Conservation (phyloP, 768 basidiomycete species). For the Russula emetica region DNA sequence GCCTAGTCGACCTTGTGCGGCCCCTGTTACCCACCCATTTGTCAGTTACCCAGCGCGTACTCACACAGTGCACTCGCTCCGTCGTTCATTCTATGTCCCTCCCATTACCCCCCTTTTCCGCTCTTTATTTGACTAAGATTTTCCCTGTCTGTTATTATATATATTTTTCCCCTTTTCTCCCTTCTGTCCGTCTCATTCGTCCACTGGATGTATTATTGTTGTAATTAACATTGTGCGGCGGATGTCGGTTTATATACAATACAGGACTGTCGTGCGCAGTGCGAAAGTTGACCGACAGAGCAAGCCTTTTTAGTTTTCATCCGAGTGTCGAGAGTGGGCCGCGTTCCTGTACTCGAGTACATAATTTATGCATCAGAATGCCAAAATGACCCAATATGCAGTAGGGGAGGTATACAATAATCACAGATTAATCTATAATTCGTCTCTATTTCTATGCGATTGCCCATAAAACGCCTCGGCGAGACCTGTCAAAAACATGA, state of each 20-base stretch:
- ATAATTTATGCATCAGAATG: constrained; percentile 4
- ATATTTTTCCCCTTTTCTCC: too few species aligned
- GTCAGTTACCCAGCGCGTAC: constrained; percentile 23
- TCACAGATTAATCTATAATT: constrained; percentile 28
- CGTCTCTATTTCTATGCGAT: constrained; percentile 22
- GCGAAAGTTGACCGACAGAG: background rate
- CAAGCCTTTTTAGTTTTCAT: background rate
- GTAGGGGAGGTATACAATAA: constrained; percentile 20
- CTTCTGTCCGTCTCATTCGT: constrained; percentile 22
- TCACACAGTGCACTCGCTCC: constrained; percentile 7
- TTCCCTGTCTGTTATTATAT: constrained; percentile 10
- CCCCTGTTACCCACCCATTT: constrained; percentile 24
- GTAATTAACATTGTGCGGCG: constrained; percentile 26
- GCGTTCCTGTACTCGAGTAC: background rate
- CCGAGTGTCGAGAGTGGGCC: background rate
- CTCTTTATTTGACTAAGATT: constrained; percentile 22
- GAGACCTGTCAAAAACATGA: constrained; percentile 16
- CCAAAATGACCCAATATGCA: background rate
- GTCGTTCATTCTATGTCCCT: constrained; percentile 13
- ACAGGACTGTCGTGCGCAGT: constrained; percentile 23
- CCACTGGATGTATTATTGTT: constrained; percentile 29
- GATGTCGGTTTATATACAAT: constrained; percentile 23
- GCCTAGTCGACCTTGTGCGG: constrained; percentile 7
- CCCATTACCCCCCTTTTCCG: background rate
- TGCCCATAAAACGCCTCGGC: constrained; percentile 29